Base-by-base conservation (phyloP, 441 rosid genomes). In the Dalechampia spathulata region DNA sequence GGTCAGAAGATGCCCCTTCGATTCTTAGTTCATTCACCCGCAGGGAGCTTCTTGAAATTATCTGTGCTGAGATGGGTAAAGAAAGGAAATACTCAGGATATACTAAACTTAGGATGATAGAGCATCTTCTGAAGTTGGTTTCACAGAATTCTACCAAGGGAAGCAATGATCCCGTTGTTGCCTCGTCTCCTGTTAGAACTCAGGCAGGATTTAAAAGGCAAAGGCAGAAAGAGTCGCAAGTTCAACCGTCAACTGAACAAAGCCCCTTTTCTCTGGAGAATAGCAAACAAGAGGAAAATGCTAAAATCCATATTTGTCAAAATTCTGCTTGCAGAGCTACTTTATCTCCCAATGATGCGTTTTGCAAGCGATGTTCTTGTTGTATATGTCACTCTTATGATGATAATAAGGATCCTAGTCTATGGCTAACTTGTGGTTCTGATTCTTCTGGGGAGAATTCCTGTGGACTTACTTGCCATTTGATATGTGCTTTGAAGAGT, bases 51-150 rank as follows among this genome's bases (percentile, higher is more conserved):
- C 77, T 85, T 36, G 85, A 90, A 68, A 84, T 93, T 68, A 73
- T 87, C 42, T 93, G 96, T 64, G 87, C 83, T 3, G 99, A 90
- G 76, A 83, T 85, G 97, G 99, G 99, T 42, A 93, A 90, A 72
- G 95, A 93, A 58, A 76, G 97, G 68, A 93, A 93, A 71, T 93
- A 87, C 57, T 84, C 96, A 0, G 99, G 99, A 49, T 80, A 84
- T 65, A 80, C 95, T 13, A 93, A 93, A 73, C 72, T 78, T 52
- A 80, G 80, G 80, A 87, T 93, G 70, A 93, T 93, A 13, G 88
- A 87, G 52, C 83, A 85, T 45, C 97, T 93, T 60, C 53, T 90
- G 63, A 93, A 80, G 72, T 61, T 90, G 58, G 80, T 93, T 38
- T 72, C 85, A 6, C 86, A 81, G 69, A 90, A 90, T 50, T 47